Percentiles rank a stretch among this genome's conserved stretches.
Evolutionary conservation across 257 asterid genomes (phyloP).

Genomic region (Nicotiana obtusifolia): DNA sequence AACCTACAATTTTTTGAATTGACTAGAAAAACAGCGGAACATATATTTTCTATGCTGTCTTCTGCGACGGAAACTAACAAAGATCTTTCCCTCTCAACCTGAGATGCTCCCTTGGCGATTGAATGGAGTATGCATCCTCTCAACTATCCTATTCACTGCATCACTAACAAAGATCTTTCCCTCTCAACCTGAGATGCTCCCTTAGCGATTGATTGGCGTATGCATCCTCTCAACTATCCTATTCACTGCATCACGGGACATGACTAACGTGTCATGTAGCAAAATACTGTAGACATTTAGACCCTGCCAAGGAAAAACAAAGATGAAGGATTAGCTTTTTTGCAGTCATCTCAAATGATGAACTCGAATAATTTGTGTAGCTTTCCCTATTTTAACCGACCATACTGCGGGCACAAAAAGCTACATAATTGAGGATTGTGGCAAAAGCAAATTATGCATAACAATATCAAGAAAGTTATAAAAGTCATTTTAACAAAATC

Average conservation of each 20-base stretch:
- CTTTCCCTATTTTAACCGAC: too few relatives aligned
- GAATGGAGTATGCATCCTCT: conserved; percentile 83
- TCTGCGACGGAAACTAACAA: conserved; percentile 1
- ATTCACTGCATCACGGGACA: conserved; percentile 80
- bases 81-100: not conserved
- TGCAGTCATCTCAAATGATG: not conserved
- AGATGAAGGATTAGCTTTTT: not conserved
- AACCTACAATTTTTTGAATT: not conserved
- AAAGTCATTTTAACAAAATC: not conserved
- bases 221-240: conserved; percentile 85
- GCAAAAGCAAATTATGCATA: not conserved
- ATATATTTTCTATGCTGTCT: not conserved
- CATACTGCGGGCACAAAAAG: not conserved
- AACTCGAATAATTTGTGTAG: not conserved
- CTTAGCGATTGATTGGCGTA: conserved; percentile 73
- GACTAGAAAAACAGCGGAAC: not conserved
- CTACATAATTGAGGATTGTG: not conserved
- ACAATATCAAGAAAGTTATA: not conserved
- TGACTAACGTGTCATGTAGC: conserved; percentile 71
- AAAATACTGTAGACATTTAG: conserved; percentile 85
- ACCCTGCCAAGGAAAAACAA: conserved; percentile 47
- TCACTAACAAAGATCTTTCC: conserved; percentile 25
- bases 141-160: conserved; percentile 75
- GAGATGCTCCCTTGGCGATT: conserved; percentile 41
- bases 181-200: conserved; percentile 4